A percentile compares a stretch with the other conserved stretches of the same genome.
Evolutionary conservation across 805 yeast species (phyloP).

Genomic region (Pichia thaimueangensis): DNA sequence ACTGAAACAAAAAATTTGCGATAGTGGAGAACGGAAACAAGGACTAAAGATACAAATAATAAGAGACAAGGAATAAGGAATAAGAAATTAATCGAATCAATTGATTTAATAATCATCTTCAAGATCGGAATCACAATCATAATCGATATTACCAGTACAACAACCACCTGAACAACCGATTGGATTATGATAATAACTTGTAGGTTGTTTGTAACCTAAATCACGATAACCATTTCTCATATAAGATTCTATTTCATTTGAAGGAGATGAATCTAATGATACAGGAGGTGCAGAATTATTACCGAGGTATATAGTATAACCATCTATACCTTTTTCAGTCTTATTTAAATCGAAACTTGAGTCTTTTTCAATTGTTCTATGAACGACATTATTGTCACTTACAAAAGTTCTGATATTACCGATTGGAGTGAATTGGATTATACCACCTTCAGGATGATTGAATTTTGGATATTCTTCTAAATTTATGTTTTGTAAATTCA

Average conservation of each 20-base stretch:
- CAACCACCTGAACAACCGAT: constrained; percentile 9
- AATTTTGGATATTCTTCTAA: constrained; percentile 48
- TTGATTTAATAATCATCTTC: too few species aligned
- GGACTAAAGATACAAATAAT: too few species aligned
- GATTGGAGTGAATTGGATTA: constrained; percentile 55
- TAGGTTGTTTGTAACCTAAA: not conserved
- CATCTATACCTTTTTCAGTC: constrained; percentile 31
- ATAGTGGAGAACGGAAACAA: too few species aligned
- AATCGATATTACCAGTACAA: constrained; percentile 13
- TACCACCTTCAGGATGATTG: constrained; percentile 58
- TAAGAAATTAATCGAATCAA: too few species aligned
- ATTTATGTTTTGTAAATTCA: constrained; percentile 26
- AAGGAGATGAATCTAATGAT: constrained; percentile 22
- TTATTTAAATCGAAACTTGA: constrained; percentile 30
- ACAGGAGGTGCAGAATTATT: too few species aligned
- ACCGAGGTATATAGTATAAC: constrained; percentile 29
- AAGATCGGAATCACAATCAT: constrained; percentile 24
- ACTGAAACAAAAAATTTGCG: too few species aligned
- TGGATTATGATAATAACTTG: constrained; percentile 12
- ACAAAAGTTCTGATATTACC: constrained; percentile 47
- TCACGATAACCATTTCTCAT: constrained; percentile 28
- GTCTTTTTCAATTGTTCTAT: constrained; percentile 43
- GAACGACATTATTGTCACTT: constrained; percentile 38
- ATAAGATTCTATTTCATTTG: constrained; percentile 29
- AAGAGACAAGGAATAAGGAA: too few species aligned